phyloP scores from a whole-genome alignment of 768 basidiomycete species.

The Tricholoma sp. region DNA sequence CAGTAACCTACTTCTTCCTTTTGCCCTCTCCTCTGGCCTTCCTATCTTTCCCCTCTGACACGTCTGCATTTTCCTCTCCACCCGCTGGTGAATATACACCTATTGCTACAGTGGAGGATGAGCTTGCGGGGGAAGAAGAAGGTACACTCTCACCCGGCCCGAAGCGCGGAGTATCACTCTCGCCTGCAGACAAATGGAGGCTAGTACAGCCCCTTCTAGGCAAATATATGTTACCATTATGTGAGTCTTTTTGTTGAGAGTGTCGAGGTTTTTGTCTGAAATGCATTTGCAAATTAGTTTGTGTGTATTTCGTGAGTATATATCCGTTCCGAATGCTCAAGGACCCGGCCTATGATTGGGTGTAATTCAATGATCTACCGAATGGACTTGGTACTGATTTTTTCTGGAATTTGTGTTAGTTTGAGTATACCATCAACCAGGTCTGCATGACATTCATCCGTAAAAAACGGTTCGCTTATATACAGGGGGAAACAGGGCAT shows the following conservation, averaged over 20 bases:
- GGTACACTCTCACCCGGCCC: not conserved
- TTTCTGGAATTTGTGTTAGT: not conserved
- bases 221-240: constrained; percentile 3
- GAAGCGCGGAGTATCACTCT: not conserved
- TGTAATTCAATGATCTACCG: not conserved
- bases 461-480: not conserved
- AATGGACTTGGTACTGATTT: not conserved
- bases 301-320: constrained; percentile 7
- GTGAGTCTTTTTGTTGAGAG: not conserved
- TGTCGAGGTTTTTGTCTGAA: not conserved
- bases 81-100: not conserved
- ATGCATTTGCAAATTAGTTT: not conserved
- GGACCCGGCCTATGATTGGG: not conserved
- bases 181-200: constrained; percentile 2
- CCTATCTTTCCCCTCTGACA: not conserved
- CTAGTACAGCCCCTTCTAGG: not conserved
- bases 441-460: not conserved
- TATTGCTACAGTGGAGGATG: not conserved
- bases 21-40: constrained; percentile 34
- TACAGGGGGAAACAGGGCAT: constrained; percentile 45
- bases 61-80: not conserved
- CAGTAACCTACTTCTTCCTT: constrained; percentile 70
- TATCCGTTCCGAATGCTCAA: not conserved
- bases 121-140: not conserved
- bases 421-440: constrained; percentile 10